phyloP scores from a whole-genome alignment of 1,284 basidiomycete species.

The Leccinum laetum region DNA sequence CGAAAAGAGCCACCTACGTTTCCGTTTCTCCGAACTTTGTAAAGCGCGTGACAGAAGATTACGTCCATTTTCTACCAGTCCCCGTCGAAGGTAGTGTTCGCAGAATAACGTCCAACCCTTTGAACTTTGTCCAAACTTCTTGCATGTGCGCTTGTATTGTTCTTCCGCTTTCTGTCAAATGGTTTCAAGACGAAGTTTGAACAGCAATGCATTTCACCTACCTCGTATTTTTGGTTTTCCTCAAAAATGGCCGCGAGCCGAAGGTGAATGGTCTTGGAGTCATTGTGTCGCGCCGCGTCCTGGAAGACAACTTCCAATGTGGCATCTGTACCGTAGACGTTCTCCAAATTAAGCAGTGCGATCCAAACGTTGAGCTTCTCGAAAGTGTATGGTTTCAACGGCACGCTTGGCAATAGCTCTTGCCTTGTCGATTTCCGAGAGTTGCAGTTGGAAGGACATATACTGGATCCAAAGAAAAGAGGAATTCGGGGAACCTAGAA shows the following conservation, averaged over 20 bases:
- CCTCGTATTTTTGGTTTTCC: conserved; percentile 80
- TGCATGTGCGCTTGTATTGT: conserved; percentile 80
- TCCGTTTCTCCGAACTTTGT: conserved; percentile 92
- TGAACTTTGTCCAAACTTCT: conserved; percentile 91
- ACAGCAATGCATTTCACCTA: conserved; percentile 33
- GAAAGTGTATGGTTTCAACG: conserved; percentile 87
- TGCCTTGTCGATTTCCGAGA: conserved; percentile 96
- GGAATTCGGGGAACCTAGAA: conserved; percentile 96
- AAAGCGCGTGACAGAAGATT: conserved; percentile 87
- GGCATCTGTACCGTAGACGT: conserved; percentile 88
- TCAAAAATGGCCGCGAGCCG: conserved; percentile 86
- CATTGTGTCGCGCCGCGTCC: conserved; percentile 89
- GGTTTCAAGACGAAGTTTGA: conserved; percentile 12
- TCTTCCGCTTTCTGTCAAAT: conserved; percentile 78
- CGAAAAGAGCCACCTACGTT: conserved; percentile 63
- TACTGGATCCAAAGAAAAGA: conserved; percentile 99
- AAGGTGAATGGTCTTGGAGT: conserved; percentile 89
- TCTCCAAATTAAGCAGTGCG: conserved; percentile 94
- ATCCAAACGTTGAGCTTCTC: conserved; percentile 99
- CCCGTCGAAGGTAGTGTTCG: conserved; percentile 76
- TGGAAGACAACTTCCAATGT: conserved; percentile 81
- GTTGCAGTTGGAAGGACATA: conserved; percentile 97
- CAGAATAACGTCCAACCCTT: conserved; percentile 93
- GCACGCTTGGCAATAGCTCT: conserved; percentile 87
- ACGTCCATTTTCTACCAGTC: conserved; percentile 78